Evolutionary conservation across 306 rosid species (phyloP).

Genomic region (Astragalus membranaceus): DNA sequence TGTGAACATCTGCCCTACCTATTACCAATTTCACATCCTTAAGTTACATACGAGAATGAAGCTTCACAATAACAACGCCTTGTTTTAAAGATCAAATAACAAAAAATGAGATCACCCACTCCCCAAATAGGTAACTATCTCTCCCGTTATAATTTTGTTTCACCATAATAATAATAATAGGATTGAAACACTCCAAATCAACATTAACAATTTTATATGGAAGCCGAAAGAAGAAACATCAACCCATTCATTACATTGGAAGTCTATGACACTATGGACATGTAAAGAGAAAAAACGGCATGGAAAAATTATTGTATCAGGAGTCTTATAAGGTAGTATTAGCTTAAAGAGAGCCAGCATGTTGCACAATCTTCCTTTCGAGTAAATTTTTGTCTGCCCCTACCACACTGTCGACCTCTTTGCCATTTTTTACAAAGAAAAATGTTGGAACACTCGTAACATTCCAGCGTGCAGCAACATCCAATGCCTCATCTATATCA

Average conservation of each 20-base stretch:
- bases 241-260: no score
- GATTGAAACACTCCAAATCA: background rate
- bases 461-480: constrained; percentile 63
- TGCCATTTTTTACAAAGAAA: constrained; percentile 57
- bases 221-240: background rate
- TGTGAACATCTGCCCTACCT: background rate
- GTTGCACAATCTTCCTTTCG: constrained; percentile 58
- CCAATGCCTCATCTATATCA: constrained; percentile 73
- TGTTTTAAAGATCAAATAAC: background rate
- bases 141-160: background rate
- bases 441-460: constrained; percentile 72
- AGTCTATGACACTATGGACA: background rate
- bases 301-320: background rate
- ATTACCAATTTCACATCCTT: background rate
- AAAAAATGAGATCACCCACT: background rate
- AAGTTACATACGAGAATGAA: background rate
- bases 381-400: constrained; percentile 61
- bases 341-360: constrained; percentile 39
- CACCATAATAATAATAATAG: background rate
- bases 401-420: constrained; percentile 58
- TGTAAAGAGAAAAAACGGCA: constrained; percentile 6
- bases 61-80: background rate
- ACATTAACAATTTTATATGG: background rate
- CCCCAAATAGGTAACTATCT: background rate
- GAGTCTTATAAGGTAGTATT: constrained; percentile 7